Base-by-base conservation (phyloP, 1,284 basidiomycete species). In the Uromyces viciae-fabae region DNA sequence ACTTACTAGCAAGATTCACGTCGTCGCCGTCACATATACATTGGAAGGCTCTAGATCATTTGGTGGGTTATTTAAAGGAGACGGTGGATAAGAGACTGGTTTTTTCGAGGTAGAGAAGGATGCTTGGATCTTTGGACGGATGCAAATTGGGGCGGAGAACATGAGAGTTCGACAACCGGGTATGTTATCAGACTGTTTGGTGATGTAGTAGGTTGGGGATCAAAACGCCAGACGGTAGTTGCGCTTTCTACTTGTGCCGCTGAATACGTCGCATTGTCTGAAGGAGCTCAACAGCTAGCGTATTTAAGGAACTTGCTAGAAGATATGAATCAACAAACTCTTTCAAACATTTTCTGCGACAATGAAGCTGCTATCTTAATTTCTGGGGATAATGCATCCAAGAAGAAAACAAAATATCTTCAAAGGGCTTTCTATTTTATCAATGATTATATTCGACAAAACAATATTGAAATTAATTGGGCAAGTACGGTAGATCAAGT, bases 71-170 rank as follows among this genome's bases (percentile, higher is more conserved):
- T 54, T 36, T 73, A 3, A 28, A 31, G 2, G 31, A 15, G 19
- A 28, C 33, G 8, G 15, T 25, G 7, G 19, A 8, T 3, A 5
- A 52, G 5, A 14, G 19, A 5, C 25, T 73, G 28, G 36, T 31
- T 60, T 60, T 14, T 31, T 14, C 11, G 28, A n/a, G 28, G 9
- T 9, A 28, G 28, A 60, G 14, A 60, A 22, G 56, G 28, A 11
- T 9, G 56, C 9, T 15, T 69, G 8, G n/a, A 36, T 36, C 22
- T 43, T 1, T 73, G 46, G 11, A 31, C 25, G 3, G 42, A 73
- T 36, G 46, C 69, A 17, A 54, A 54, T 36, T 73, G 69, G 69
- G 69, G 69, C 46, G 69, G 69, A 1, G 69, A 73, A 25, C 28
- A 31, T 5, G 4, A 33, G 19, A 46, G 69, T n/a, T 49, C 42